Evolutionary conservation across 2,329 filamentous ascomycete species (phyloP).

Genomic region (Trichoderma atroviride): DNA sequence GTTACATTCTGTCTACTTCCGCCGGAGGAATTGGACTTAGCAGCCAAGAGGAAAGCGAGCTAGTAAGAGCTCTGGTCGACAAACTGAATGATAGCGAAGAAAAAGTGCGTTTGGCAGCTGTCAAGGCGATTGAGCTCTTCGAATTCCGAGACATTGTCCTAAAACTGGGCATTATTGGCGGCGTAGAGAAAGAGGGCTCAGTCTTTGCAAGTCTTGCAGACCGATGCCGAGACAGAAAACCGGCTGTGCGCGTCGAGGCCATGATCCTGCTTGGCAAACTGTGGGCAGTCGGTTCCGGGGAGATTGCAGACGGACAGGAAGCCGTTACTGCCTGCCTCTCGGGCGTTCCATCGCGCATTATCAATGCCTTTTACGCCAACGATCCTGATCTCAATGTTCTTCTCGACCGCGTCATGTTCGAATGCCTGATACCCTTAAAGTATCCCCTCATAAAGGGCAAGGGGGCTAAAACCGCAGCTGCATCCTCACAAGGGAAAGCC

Average conservation of each 20-base stretch:
- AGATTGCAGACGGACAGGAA: constrained; percentile 82
- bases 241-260: constrained; percentile 78
- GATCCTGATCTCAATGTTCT: constrained; percentile 83
- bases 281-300: constrained; percentile 90
- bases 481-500: constrained; percentile 51
- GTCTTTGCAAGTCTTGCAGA: constrained; percentile 82
- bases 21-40: constrained; percentile 88
- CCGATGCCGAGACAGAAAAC: constrained; percentile 83
- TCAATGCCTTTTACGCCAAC: constrained; percentile 88
- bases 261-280: constrained; percentile 83
- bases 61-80: constrained; percentile 74
- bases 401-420: constrained; percentile 82
- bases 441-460: constrained; percentile 72
- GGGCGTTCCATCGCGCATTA: constrained; percentile 80
- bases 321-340: constrained; percentile 73
- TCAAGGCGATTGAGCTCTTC: constrained; percentile 81
- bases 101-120: constrained; percentile 85
- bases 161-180: constrained; percentile 77
- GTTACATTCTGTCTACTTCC: constrained; percentile 86
- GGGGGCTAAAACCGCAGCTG: constrained; percentile 62
- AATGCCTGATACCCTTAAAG: constrained; percentile 83
- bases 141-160: constrained; percentile 77
- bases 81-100: constrained; percentile 89
- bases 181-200: constrained; percentile 74
- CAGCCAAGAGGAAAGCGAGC: constrained; percentile 74